phyloP scores from a whole-genome alignment of 768 basidiomycete species.

The Amanita subjunquillea region DNA sequence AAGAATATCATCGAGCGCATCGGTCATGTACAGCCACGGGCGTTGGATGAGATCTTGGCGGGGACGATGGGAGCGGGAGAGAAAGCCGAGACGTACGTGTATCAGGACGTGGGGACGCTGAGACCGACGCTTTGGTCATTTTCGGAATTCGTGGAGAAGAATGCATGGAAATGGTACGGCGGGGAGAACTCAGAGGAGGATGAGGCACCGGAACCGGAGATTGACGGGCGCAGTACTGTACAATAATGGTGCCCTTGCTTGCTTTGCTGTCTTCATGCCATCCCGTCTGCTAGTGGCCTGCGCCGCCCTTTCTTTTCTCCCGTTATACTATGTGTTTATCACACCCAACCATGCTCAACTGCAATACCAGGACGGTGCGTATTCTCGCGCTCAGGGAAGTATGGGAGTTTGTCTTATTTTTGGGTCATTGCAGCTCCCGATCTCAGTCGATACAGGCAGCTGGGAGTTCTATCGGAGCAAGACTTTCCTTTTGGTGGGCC shows the following conservation, averaged over 20 bases:
- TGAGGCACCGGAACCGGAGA: slow-evolving; percentile 24
- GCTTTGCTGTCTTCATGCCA: slow-evolving; percentile 8
- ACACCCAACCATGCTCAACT: background rate
- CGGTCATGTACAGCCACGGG: slow-evolving; percentile 31
- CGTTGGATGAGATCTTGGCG: slow-evolving; percentile 17
- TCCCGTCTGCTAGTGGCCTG: slow-evolving; percentile 6
- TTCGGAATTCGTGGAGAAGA: slow-evolving; percentile 67
- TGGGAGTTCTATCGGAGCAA: slow-evolving; percentile 30
- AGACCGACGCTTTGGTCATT: slow-evolving; percentile 68
- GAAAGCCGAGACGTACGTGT: slow-evolving; percentile 69
- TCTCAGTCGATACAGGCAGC: slow-evolving; percentile 38
- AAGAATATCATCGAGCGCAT: slow-evolving; percentile 28
- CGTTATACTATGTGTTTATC: background rate
- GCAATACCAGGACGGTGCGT: background rate
- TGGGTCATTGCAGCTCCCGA: slow-evolving; percentile 28
- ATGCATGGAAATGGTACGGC: slow-evolving; percentile 73
- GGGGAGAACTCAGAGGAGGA: slow-evolving; percentile 17
- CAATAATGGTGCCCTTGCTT: slow-evolving; percentile 5
- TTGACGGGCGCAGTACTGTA: slow-evolving; percentile 29
- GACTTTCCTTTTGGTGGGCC: slow-evolving; percentile 47
- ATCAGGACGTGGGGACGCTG: slow-evolving; percentile 35
- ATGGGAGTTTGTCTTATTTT: background rate
- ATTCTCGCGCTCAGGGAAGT: background rate
- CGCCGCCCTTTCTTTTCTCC: background rate
- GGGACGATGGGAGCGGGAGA: slow-evolving; percentile 15